Evolutionary conservation across 2,329 filamentous ascomycete genomes (phyloP), one percentile per base, ranked within the genome.

Genomic region (Calonectria montana): DNA sequence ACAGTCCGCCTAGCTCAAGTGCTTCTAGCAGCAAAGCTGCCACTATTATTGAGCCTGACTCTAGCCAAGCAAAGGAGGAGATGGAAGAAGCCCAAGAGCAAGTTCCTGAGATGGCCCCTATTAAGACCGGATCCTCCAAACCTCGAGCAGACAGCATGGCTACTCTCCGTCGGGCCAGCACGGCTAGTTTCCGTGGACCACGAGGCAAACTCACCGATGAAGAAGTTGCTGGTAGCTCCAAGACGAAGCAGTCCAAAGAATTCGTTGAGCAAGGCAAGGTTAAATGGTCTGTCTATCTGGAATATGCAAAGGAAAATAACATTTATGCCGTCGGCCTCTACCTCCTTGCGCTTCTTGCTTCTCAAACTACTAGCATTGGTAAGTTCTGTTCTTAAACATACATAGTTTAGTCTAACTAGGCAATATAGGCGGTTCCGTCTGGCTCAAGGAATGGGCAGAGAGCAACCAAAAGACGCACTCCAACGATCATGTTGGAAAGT

Each of bases 301-400:
- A 98, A 84, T 99, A 99, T 80, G 97, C 97, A 69, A 98, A 95
- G 85, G 95, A 95, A 71, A 98, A 94, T 87, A 98, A 98, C 82
- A 84, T 98, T 18, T 86, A 90, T 69, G 97, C 97, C 15, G 97
- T 99, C 10, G 83, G 84, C 18, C 87, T 98, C 76, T 99, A 98
- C 83, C 79, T 97, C 18, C 55, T 93, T 50, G 91, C 94, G 66
- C 88, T 98, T 55, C 79, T 98, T 71, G 91, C 92, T 31, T 92
- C 95, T 10, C 96, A 99, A 85, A 93, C 93, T 18, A 92, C 92
- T 13, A 93, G 94, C 79, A 94, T 99, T 75, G 94, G 91, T 92
- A 86, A 81, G 89, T 86, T 18, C 12, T 7, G 15, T 39, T 21
- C 0, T 25, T 9, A 12, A 18, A 25, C 21, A 25, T 3, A 3